These are phyloP conservation scores for Aspergillus sclerotioniger DNA, from an alignment of 495 filamentous ascomycete genomes.

Conservation along the genomic window DNA sequence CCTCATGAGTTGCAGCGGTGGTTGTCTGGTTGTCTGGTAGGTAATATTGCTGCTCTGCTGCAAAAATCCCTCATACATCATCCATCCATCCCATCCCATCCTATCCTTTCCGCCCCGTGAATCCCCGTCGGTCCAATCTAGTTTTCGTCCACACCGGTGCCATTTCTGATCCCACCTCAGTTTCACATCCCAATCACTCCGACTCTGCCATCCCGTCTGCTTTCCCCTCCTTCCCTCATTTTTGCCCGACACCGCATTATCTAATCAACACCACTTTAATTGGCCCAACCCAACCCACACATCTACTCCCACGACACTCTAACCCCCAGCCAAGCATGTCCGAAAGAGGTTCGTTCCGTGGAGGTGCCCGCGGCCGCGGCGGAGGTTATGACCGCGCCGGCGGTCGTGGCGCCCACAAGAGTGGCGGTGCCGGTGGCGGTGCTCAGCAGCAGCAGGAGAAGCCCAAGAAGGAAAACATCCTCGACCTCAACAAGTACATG, in stretches of 20 bases:
- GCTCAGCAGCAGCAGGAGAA: constrained; percentile 59
- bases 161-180: neutral
- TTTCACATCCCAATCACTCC: neutral
- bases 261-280: constrained; percentile 7
- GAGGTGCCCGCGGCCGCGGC: constrained; percentile 49
- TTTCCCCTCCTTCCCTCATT: constrained; percentile 5
- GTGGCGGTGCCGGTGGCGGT: constrained; percentile 51
- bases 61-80: constrained; percentile 34
- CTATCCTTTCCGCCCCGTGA: no score
- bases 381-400: constrained; percentile 39
- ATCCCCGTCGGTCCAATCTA: no score
- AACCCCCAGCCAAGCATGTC: constrained; percentile 51
- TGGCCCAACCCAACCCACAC: constrained; percentile 2
- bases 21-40: neutral
- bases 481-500: constrained; percentile 92
- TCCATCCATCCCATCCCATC: no score
- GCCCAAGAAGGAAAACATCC: constrained; percentile 97
- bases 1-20: neutral
- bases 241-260: neutral
- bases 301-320: constrained; percentile 5
- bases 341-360: constrained; percentile 66
- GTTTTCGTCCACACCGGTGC: no score
- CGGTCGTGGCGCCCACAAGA: constrained; percentile 41
- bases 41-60: constrained; percentile 9
- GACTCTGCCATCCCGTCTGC: constrained; percentile 11